Percentiles rank a stretch among this genome's conserved stretches.
These are phyloP conservation scores for Gastrolobium villosum DNA, from an alignment of 306 rosid genomes.

Conservation along the genomic window DNA sequence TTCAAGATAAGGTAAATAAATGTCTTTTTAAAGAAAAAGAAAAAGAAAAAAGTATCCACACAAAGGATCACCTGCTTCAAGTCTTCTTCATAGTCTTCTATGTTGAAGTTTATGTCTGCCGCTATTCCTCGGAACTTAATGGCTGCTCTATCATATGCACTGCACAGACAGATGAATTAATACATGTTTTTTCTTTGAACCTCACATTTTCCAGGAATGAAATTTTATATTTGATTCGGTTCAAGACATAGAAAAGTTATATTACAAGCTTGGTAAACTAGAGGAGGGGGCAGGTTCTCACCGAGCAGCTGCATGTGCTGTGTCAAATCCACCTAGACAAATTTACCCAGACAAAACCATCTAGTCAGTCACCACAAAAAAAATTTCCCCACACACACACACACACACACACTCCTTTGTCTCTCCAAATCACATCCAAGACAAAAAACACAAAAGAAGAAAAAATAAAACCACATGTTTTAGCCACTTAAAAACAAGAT, in stretches of 20 bases:
- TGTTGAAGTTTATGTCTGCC: constrained; percentile 93
- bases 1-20: constrained; percentile 50
- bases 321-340: constrained; percentile 97
- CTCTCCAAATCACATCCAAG: constrained; percentile 45
- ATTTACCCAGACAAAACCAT: constrained; percentile 58
- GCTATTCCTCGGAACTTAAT: constrained; percentile 94
- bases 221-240: constrained; percentile 35
- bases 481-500: constrained; percentile 32
- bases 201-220: constrained; percentile 27
- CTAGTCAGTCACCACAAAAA: constrained; percentile 50
- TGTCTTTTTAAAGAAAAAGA: neutral
- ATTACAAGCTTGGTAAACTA: constrained; percentile 39
- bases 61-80: constrained; percentile 78
- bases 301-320: constrained; percentile 99
- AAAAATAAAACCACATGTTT: neutral
- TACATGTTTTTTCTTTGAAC: neutral
- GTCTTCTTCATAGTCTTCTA: constrained; percentile 95
- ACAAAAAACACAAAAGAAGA: constrained; percentile 18
- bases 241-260: constrained; percentile 30
- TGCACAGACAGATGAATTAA: constrained; percentile 47
- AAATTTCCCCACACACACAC: constrained; percentile 34
- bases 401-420: constrained; percentile 39
- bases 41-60: neutral
- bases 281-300: constrained; percentile 50
- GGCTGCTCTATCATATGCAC: constrained; percentile 99